Conservation (phyloP, 2,329 filamentous ascomycete genomes). For the Botryosphaeria dothidea region DNA sequence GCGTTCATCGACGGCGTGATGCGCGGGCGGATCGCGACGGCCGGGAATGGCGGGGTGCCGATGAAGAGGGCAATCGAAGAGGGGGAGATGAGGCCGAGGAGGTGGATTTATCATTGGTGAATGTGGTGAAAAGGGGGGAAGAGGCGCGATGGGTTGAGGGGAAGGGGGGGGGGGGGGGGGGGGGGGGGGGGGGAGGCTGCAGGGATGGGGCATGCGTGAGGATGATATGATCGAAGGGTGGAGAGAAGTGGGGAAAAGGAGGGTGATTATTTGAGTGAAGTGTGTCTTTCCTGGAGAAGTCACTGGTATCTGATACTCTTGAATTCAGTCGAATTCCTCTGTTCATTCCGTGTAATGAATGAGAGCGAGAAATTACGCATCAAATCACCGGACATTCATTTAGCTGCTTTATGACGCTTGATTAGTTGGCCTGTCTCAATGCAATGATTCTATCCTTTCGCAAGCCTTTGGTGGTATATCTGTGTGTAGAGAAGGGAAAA, state of each 20-base stretch:
- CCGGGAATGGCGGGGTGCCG: constrained; percentile 28
- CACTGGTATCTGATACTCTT: not conserved
- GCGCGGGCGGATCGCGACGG: constrained; percentile 24
- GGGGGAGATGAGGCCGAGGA: constrained; percentile 30
- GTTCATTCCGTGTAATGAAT: not conserved
- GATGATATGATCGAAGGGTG: too few relatives aligned
- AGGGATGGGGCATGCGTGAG: not conserved
- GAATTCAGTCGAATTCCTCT: not conserved
- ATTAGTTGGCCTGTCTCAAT: not conserved
- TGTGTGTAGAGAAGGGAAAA: not conserved
- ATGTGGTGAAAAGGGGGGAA: not conserved
- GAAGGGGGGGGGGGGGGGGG: not conserved
- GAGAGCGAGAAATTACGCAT: not conserved
- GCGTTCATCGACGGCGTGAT: constrained; percentile 29
- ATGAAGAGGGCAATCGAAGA: constrained; percentile 37
- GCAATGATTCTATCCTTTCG: constrained; percentile 1
- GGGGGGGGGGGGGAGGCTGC: not conserved
- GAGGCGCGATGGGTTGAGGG: not conserved
- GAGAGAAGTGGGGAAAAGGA: too few relatives aligned
- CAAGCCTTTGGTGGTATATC: constrained; percentile 15
- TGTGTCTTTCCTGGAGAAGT: not conserved
- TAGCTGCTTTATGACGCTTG: not conserved
- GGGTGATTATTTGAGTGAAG: not conserved
- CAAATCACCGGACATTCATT: not conserved
- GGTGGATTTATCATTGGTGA: constrained; percentile 33